phyloP scores from a whole-genome alignment of 2,329 filamentous ascomycete species.

The Aspergillus sp. region DNA sequence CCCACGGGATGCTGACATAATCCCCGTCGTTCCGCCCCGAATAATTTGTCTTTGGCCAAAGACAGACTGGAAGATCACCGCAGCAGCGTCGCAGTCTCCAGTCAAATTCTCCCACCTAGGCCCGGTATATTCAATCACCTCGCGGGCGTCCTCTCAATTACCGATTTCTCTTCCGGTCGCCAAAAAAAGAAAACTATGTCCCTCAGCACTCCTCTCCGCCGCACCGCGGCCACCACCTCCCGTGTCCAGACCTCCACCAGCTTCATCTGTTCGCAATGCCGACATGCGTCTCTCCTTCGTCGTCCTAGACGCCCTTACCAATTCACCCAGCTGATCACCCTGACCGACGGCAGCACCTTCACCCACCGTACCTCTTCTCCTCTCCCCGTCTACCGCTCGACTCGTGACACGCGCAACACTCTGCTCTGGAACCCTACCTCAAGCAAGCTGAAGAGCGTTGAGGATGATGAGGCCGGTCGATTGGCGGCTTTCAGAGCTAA shows the following conservation, averaged over 20 bases:
- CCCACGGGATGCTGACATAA: slow-evolving; percentile 29
- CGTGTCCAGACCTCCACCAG: slow-evolving; percentile 33
- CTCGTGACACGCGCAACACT: slow-evolving; percentile 87
- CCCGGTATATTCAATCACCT: neutral
- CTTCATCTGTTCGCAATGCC: slow-evolving; percentile 61
- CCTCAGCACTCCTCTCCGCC: slow-evolving; percentile 40
- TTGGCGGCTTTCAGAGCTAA: slow-evolving; percentile 80
- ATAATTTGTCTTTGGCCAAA: slow-evolving; percentile 33
- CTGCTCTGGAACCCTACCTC: slow-evolving; percentile 87
- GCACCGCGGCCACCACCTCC: slow-evolving; percentile 32
- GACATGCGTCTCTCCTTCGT: slow-evolving; percentile 80
- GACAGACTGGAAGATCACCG: slow-evolving; percentile 16
- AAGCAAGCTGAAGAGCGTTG: slow-evolving; percentile 78
- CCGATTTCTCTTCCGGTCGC: neutral
- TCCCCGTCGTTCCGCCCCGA: slow-evolving; percentile 18
- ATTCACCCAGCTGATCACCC: slow-evolving; percentile 94
- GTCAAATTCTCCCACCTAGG: slow-evolving; percentile 11
- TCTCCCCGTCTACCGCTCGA: slow-evolving; percentile 59
- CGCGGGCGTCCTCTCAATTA: neutral
- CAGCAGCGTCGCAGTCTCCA: neutral
- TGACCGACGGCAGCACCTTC: slow-evolving; percentile 85
- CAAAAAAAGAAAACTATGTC: slow-evolving; percentile 30
- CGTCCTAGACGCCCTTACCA: slow-evolving; percentile 92
- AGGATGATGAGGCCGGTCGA: slow-evolving; percentile 91
- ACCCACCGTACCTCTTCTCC: slow-evolving; percentile 54